Conservation (phyloP, 768 basidiomycete species). For the Collybia nuda region DNA sequence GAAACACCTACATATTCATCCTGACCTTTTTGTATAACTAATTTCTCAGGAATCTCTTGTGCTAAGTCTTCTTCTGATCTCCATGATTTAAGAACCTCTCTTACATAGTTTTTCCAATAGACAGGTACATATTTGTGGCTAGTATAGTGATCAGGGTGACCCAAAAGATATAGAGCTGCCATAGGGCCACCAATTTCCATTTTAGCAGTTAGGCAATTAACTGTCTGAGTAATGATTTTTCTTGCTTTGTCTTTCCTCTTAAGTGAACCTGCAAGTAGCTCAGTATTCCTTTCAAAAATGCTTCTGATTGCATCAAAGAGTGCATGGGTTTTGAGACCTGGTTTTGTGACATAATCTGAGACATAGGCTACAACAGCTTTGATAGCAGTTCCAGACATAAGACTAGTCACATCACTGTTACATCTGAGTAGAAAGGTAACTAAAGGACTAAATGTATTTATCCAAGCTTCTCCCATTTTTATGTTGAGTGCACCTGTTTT, state of each 20-base stretch:
- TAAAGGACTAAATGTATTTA: constrained; percentile 30
- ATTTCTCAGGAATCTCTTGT: constrained; percentile 13
- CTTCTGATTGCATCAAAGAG: constrained; percentile 30
- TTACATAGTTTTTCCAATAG: too few relatives aligned
- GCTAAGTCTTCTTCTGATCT: constrained; percentile 25
- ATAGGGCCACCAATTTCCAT: constrained; percentile 31
- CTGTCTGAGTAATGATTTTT: constrained; percentile 31
- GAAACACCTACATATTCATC: constrained; percentile 19
- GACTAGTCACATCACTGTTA: constrained; percentile 37
- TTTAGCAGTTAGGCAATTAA: too few relatives aligned
- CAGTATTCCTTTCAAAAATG: constrained; percentile 21
- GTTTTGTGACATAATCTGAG: constrained; percentile 44
- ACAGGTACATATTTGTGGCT: constrained; percentile 31
- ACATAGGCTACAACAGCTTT: constrained; percentile 37
- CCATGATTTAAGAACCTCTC: constrained; percentile 35
- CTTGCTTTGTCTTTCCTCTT: constrained; percentile 2
- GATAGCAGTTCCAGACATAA: constrained; percentile 38
- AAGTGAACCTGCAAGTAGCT: constrained; percentile 15
- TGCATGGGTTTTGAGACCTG: constrained; percentile 32
- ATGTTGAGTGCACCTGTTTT: constrained; percentile 27
- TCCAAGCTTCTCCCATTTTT: constrained; percentile 31
- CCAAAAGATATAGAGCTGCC: constrained; percentile 30
- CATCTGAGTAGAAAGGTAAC: constrained; percentile 32
- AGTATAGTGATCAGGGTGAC: constrained; percentile 37
- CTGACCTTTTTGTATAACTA: constrained; percentile 10